phyloP scores from a whole-genome alignment of 768 basidiomycete genomes.

The Rhodotorula babjevae region DNA sequence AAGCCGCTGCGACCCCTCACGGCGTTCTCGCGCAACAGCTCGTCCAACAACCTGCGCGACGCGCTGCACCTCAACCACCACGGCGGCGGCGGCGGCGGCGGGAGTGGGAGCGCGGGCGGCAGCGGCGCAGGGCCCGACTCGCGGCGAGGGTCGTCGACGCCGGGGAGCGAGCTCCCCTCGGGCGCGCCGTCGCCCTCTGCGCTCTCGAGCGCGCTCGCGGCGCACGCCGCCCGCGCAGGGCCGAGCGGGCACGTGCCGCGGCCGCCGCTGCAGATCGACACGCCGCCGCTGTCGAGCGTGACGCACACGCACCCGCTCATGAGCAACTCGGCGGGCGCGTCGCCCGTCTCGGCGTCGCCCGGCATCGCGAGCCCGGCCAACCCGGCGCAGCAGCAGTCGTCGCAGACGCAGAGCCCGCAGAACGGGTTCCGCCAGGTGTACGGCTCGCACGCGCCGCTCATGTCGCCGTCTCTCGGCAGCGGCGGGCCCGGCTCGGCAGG shows the following conservation, averaged over 20 bases:
- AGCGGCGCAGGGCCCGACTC: background rate
- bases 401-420: background rate
- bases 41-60: slow-evolving; percentile 21
- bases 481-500: background rate
- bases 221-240: slow-evolving; percentile 30
- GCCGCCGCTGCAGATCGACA: slow-evolving; percentile 5
- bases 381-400: too few relatives aligned
- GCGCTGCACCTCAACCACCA: slow-evolving; percentile 8
- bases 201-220: slow-evolving; percentile 42
- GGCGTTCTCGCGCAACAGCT: slow-evolving; percentile 32
- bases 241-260: slow-evolving; percentile 4
- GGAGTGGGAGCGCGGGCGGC: background rate
- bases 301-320: slow-evolving; percentile 29
- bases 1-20: slow-evolving; percentile 41
- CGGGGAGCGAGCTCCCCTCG: slow-evolving; percentile 6
- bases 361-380: background rate
- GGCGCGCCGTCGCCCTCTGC: slow-evolving; percentile 37
- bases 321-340: slow-evolving; percentile 12
- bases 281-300: background rate
- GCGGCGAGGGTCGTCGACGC: background rate
- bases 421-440: background rate
- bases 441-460: background rate
- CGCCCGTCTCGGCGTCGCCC: slow-evolving; percentile 29
- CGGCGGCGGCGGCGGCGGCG: too few relatives aligned
- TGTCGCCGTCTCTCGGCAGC: background rate